phyloP scores from a whole-genome alignment of 805 yeast genomes.

The Yarrowia yakushimensis region DNA sequence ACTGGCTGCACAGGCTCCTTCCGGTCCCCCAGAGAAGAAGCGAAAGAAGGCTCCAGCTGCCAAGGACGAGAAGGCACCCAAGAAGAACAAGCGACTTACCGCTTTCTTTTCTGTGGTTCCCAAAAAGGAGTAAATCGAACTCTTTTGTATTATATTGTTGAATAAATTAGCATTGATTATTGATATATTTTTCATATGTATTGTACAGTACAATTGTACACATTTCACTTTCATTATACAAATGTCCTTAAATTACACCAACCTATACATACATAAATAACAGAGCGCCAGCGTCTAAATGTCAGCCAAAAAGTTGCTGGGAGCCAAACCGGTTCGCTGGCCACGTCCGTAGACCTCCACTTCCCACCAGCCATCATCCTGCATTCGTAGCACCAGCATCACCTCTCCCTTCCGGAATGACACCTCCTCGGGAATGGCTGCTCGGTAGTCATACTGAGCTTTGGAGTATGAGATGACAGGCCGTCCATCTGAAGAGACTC shows the following conservation, averaged over 20 bases:
- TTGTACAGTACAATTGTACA: background rate
- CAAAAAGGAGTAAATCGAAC: background rate
- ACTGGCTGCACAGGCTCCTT: background rate
- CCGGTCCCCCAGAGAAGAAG: background rate
- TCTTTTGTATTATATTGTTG: background rate
- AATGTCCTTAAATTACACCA: slow-evolving; percentile 20
- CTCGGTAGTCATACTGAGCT: slow-evolving; percentile 57
- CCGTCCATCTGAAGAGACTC: slow-evolving; percentile 50
- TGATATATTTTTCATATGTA: too few species aligned
- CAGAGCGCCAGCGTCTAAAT: slow-evolving; percentile 2
- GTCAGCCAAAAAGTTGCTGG: slow-evolving; percentile 49
- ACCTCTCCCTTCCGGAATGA: slow-evolving; percentile 57
- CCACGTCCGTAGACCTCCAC: slow-evolving; percentile 50
- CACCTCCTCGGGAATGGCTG: slow-evolving; percentile 59
- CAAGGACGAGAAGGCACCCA: background rate
- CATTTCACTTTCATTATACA: background rate
- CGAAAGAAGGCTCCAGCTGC: slow-evolving; percentile 3
- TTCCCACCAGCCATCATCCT: slow-evolving; percentile 76
- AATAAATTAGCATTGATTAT: background rate
- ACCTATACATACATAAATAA: slow-evolving; percentile 21
- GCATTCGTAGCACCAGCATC: slow-evolving; percentile 51
- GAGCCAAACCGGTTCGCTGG: slow-evolving; percentile 53
- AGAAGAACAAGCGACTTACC: slow-evolving; percentile 11
- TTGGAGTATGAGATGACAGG: slow-evolving; percentile 50
- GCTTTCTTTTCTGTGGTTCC: slow-evolving; percentile 22